Base-by-base conservation (phyloP, 2,329 filamentous ascomycete species). In the Chaetomium olivaceum region DNA sequence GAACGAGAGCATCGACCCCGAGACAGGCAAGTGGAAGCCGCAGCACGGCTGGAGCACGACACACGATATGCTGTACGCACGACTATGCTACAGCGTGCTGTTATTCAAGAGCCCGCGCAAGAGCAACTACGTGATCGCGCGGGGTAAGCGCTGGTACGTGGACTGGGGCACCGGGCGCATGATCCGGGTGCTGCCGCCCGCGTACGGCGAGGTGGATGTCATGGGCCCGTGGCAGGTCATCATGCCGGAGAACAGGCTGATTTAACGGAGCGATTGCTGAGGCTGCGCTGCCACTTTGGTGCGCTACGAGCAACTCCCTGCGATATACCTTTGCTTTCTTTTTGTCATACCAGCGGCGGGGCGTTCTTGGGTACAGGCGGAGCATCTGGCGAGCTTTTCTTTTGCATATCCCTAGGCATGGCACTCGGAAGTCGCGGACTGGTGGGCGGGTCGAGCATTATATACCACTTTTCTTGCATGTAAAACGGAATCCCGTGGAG, bases 11-110 rank as follows among this genome's bases (percentile, higher is more conserved):
- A 75, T 83, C 63, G 80, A 83, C 66, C 78, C 79, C 7, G 77
- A 78, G 51, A 82, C 82, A 14, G 85, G 78, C 48, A 87, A 87
- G 73, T 87, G 85, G 85, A 76, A 79, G 57, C 85, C 85, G 1
- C 77, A 80, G 65, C 83, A 86, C 70, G 76, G 78, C 60, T 87
- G 85, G 85, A 83, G 83, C 6, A 76, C 77, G 54, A 80, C 80
- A 39, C 85, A 87, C 74, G 85, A 87, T 70, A 79, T 86, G 75
- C 76, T 86, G 31, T 87, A 87, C 66, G 85, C 85, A 60, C 85
- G 84, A 74, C 78, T 86, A 11, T 87, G 85, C 75, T 86, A 86
- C 74, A 82, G 82, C n/a, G 83, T 85, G 58, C 76, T 87, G 11
- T 78, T 86, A 27, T 85, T 83, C 73, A 79, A 82, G 64, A 84